phyloP scores from a whole-genome alignment of 164 flowering plant species.

The Tetrastigma voinierianum region DNA sequence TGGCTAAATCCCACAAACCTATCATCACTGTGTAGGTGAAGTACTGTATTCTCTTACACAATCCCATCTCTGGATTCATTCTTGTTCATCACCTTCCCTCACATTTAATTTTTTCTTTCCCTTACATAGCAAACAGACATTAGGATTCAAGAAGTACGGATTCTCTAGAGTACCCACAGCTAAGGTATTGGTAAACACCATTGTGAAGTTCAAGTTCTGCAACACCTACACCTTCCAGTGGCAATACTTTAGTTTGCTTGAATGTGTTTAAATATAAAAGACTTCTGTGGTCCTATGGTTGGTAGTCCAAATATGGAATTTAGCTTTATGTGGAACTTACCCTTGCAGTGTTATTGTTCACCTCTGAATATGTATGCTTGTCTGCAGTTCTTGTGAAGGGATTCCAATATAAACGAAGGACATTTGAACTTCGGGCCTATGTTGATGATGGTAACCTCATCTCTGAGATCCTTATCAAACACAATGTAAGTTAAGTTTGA shows the following conservation, averaged over 20 bases:
- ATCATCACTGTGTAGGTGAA: constrained; percentile 48
- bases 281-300: too few species aligned
- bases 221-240: constrained; percentile 49
- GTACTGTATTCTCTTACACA: background rate
- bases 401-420: constrained; percentile 62
- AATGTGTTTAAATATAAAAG: too few species aligned
- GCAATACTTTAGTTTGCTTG: too few species aligned
- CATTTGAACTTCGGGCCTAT: constrained; percentile 67
- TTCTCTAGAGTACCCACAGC: constrained; percentile 45
- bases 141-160: constrained; percentile 39
- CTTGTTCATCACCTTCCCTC: background rate
- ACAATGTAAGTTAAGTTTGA: constrained; percentile 64
- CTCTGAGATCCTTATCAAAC: constrained; percentile 75
- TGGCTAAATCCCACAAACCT: constrained; percentile 58
- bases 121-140: constrained; percentile 30
- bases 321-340: too few species aligned
- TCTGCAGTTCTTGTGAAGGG: constrained; percentile 80
- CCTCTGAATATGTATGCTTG: background rate
- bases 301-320: too few species aligned
- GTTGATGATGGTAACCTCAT: constrained; percentile 97
- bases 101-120: background rate
- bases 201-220: constrained; percentile 34
- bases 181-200: constrained; percentile 43
- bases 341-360: background rate
- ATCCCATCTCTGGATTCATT: too few species aligned